Evolutionary conservation across 352 stramenopile species (phyloP).

Genomic region (Pythium inflatum): DNA sequence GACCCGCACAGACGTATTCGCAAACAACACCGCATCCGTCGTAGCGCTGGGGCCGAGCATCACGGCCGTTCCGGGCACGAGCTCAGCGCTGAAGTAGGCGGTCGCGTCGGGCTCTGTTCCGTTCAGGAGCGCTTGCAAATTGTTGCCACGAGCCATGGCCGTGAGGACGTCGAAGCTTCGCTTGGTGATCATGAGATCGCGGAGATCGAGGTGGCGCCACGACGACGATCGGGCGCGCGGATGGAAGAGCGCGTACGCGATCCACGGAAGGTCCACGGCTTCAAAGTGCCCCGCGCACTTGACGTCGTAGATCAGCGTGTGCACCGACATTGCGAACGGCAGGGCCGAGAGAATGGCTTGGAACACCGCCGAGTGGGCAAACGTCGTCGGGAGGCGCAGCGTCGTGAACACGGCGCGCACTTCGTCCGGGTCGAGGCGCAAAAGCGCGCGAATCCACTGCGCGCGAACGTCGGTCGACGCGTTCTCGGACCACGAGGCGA

Average conservation of each 20-base stretch:
- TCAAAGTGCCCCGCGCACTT: background rate
- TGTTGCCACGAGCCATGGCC: conserved; percentile 7
- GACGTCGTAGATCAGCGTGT: background rate
- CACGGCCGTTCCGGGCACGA: background rate
- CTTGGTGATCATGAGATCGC: background rate
- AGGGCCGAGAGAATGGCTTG: background rate
- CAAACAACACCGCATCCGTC: background rate
- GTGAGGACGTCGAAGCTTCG: background rate
- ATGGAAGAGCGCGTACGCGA: conserved; percentile 5
- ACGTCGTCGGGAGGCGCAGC: conserved; percentile 8
- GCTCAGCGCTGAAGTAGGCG: background rate
- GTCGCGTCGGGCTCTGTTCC: background rate
- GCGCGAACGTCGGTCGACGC: too few relatives aligned
- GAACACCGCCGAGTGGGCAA: too few relatives aligned
- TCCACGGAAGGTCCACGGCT: background rate
- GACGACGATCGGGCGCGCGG: background rate
- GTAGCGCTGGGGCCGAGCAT: background rate
- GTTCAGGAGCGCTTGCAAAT: background rate
- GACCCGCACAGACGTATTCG: background rate
- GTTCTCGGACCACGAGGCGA: background rate
- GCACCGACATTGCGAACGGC: background rate
- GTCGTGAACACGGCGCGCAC: background rate
- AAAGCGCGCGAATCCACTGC: background rate
- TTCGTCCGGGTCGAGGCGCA: background rate
- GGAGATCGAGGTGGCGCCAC: background rate